A percentile compares a stretch with the other conserved stretches of the same genome.
Conservation (phyloP, 2,329 filamentous ascomycete species). For the Trichoderma asperellum region DNA sequence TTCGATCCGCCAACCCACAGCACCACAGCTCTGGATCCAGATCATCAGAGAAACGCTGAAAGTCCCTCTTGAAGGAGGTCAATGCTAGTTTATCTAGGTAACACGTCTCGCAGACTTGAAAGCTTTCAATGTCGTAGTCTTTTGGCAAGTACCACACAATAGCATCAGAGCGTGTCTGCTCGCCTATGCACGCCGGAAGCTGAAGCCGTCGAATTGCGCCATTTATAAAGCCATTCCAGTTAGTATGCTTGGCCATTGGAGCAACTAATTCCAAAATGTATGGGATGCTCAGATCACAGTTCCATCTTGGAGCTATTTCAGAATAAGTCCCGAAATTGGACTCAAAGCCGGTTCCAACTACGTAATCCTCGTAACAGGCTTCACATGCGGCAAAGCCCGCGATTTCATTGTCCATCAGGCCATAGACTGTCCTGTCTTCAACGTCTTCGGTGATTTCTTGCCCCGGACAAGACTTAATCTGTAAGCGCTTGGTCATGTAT, state of each 20-base stretch:
- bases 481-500: constrained; percentile 38
- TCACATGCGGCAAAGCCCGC: constrained; percentile 44
- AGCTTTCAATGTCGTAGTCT: constrained; percentile 31
- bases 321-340: constrained; percentile 35
- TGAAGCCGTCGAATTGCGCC: constrained; percentile 32
- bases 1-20: constrained; percentile 35
- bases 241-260: constrained; percentile 31
- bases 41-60: constrained; percentile 29
- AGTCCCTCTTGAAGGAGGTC: constrained; percentile 38
- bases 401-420: constrained; percentile 37
- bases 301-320: constrained; percentile 36
- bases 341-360: constrained; percentile 39
- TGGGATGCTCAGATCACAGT: constrained; percentile 39
- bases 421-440: constrained; percentile 39
- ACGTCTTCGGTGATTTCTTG: constrained; percentile 29
- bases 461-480: constrained; percentile 40
- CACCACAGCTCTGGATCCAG: constrained; percentile 29
- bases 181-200: constrained; percentile 38
- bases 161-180: constrained; percentile 31
- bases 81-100: constrained; percentile 41
- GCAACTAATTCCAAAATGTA: constrained; percentile 34
- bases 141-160: constrained; percentile 37
- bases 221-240: constrained; percentile 41
- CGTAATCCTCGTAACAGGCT: constrained; percentile 43
- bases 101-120: constrained; percentile 42